A percentile compares a stretch with the other conserved stretches of the same genome.
Evolutionary conservation across 306 rosid species (phyloP).

Genomic region (Elaeagnus macrophylla): DNA sequence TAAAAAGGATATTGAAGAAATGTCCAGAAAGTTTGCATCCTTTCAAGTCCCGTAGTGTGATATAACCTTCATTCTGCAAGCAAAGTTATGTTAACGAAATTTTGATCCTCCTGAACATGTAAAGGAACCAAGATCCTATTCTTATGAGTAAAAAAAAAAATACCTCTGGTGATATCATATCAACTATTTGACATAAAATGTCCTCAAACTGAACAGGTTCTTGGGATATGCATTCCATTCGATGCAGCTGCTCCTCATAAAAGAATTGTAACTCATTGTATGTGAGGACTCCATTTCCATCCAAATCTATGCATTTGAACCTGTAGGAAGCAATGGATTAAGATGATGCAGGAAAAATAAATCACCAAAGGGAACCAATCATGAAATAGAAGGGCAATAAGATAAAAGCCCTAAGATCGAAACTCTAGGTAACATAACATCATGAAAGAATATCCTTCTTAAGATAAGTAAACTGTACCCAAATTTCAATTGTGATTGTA

Average conservation of each 20-base stretch:
- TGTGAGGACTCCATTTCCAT: conserved; percentile 74
- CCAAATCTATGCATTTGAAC: conserved; percentile 92
- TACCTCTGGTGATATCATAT: conserved; percentile 83
- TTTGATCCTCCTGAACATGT: neutral
- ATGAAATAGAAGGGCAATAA: neutral
- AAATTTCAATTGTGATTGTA: too few species aligned
- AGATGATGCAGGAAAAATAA: conserved; percentile 9
- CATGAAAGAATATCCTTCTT: too few species aligned
- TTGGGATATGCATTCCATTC: conserved; percentile 97
- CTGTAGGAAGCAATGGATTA: conserved; percentile 13
- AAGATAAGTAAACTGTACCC: too few species aligned
- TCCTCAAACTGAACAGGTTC: conserved; percentile 95
- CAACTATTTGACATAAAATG: conserved; percentile 80
- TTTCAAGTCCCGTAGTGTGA: conserved; percentile 68
- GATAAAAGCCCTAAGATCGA: too few species aligned
- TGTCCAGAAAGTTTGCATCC: conserved; percentile 85
- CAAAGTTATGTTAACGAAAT: neutral
- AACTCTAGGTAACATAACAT: too few species aligned
- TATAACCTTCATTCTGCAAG: conserved; percentile 60
- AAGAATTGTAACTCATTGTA: conserved; percentile 82
- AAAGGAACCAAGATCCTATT: neutral
- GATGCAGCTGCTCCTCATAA: conserved; percentile 93
- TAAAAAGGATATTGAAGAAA: conserved; percentile 76
- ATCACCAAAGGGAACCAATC: neutral
- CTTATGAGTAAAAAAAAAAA: conserved; percentile 19